A percentile compares a stretch with the other conserved stretches of the same genome.
Conservation (phyloP, 164 flowering plant species). For the Annona cherimola region DNA sequence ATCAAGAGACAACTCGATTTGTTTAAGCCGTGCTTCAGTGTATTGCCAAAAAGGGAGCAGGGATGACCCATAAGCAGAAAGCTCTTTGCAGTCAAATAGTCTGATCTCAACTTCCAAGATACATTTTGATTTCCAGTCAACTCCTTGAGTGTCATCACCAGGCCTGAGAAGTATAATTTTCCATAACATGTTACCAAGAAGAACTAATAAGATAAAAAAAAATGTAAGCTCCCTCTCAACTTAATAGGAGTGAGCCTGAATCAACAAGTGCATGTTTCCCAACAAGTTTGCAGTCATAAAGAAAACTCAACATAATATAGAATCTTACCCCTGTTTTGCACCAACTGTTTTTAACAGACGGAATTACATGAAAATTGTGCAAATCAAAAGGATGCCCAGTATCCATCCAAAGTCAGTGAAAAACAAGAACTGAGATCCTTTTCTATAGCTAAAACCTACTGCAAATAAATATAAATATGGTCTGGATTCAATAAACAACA, state of each 20-base stretch:
- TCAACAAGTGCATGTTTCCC: not conserved
- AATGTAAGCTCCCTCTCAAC: not conserved
- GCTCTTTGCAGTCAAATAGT: constrained; percentile 68
- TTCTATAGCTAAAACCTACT: too few relatives aligned
- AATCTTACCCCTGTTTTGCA: too few relatives aligned
- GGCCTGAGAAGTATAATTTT: constrained; percentile 28
- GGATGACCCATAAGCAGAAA: constrained; percentile 53
- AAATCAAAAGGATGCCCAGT: too few relatives aligned
- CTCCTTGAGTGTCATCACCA: constrained; percentile 19
- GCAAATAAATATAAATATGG: too few relatives aligned
- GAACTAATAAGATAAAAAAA: not conserved
- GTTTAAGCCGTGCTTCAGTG: constrained; percentile 58
- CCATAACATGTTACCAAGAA: not conserved
- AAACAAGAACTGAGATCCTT: too few relatives aligned
- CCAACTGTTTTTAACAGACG: too few relatives aligned
- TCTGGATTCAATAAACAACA: too few relatives aligned
- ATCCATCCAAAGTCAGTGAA: too few relatives aligned
- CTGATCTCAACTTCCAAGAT: constrained; percentile 66
- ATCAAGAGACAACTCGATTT: constrained; percentile 39
- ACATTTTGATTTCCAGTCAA: constrained; percentile 38
- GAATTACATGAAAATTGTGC: too few relatives aligned
- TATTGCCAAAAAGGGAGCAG: constrained; percentile 81
- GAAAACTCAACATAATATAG: too few relatives aligned
- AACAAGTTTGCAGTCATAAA: not conserved
- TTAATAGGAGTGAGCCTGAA: not conserved